Percentiles rank a stretch among this genome's conserved stretches.
Evolutionary conservation across 2,329 filamentous ascomycete genomes (phyloP).

Genomic region (Thelonectria blattea): DNA sequence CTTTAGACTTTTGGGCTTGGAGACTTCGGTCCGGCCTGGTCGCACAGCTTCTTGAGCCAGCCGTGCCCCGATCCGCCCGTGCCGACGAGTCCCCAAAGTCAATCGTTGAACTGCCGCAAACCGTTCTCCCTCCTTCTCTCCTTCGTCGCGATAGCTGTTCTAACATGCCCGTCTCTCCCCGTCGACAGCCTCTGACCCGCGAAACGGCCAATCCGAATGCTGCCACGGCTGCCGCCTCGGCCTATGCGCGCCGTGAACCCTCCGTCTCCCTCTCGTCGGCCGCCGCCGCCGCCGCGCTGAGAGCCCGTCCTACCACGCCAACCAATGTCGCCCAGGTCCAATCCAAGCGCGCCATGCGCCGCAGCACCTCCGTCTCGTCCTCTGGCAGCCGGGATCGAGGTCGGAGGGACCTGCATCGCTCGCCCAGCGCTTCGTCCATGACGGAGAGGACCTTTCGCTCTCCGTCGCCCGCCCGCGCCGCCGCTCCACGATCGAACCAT

Average conservation of each 20-base stretch:
- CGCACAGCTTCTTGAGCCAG: background rate
- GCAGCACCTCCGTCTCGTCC: constrained; percentile 75
- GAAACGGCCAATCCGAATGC: constrained; percentile 74
- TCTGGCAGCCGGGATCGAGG: constrained; percentile 56
- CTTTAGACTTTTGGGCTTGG: constrained; percentile 31
- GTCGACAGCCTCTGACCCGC: constrained; percentile 64
- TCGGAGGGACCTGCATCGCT: constrained; percentile 62
- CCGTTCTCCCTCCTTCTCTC: constrained; percentile 9
- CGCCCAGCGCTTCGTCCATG: constrained; percentile 81
- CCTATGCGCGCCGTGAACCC: constrained; percentile 73
- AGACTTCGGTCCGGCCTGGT: constrained; percentile 13
- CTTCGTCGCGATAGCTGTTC: constrained; percentile 10
- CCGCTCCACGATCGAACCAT: constrained; percentile 49
- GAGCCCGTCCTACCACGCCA: constrained; percentile 77
- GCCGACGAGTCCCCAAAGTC: background rate
- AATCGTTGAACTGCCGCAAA: background rate
- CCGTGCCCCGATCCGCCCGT: background rate
- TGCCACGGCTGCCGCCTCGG: constrained; percentile 79
- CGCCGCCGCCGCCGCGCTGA: constrained; percentile 84
- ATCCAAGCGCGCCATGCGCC: constrained; percentile 82
- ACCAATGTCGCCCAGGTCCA: constrained; percentile 82
- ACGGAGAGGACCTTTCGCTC: constrained; percentile 86
- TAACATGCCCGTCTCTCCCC: constrained; percentile 37
- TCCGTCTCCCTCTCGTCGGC: constrained; percentile 76
- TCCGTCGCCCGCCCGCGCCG: constrained; percentile 64